A percentile compares a stretch with the other conserved stretches of the same genome.
phyloP scores from a whole-genome alignment of 768 basidiomycete genomes.

The Rickenella mellea region DNA sequence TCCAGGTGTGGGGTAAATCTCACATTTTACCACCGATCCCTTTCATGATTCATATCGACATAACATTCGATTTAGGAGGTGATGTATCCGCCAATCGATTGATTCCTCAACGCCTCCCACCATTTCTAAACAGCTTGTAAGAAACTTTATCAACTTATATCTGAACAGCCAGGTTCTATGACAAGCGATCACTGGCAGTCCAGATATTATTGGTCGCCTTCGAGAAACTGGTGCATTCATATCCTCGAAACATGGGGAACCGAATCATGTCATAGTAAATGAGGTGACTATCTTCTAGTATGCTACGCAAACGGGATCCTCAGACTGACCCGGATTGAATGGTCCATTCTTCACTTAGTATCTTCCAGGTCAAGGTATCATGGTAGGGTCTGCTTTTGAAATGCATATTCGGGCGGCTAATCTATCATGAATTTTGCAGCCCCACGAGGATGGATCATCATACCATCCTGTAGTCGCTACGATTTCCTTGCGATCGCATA shows the following conservation, averaged over 20 bases:
- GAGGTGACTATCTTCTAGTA: conserved; percentile 38
- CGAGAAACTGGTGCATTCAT: conserved; percentile 52
- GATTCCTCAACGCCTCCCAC: conserved; percentile 59
- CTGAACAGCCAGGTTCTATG: conserved; percentile 1
- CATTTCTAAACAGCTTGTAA: conserved; percentile 62
- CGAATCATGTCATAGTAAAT: conserved; percentile 88
- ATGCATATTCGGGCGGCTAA: conserved; percentile 8
- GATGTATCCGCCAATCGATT: conserved; percentile 64
- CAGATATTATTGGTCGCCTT: conserved; percentile 67
- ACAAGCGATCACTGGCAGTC: conserved; percentile 34
- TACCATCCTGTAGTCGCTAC: conserved; percentile 87
- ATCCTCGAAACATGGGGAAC: conserved; percentile 51
- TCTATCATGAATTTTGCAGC: conserved; percentile 33
- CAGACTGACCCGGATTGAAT: conserved; percentile 8
- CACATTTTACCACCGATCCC: background rate
- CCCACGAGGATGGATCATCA: conserved; percentile 86
- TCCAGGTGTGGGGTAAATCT: conserved; percentile 63
- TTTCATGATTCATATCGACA: conserved; percentile 6
- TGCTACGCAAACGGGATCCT: conserved; percentile 5
- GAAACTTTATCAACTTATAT: conserved; percentile 13
- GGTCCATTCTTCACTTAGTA: conserved; percentile 37
- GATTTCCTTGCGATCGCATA: conserved; percentile 78
- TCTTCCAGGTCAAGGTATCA: conserved; percentile 84
- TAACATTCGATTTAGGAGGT: conserved; percentile 40
- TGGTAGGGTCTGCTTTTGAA: conserved; percentile 40